phyloP scores from a whole-genome alignment of 345 rosid species.

The Camelina neglecta region DNA sequence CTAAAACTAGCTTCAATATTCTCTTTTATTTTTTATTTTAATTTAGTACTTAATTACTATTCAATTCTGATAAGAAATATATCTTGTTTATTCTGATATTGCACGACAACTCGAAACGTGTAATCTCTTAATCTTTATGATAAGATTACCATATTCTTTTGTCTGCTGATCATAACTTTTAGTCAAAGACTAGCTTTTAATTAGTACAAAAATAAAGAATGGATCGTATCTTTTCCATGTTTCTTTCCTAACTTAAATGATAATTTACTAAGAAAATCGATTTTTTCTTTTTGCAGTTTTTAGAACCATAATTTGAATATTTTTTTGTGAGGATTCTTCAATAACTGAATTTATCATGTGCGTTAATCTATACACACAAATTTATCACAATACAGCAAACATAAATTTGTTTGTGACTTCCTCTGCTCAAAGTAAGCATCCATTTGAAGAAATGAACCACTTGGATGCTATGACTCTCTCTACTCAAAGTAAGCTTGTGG shows the following conservation, averaged over 20 bases:
- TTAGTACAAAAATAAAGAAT: not conserved
- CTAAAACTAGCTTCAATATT: slow-evolving; percentile 16
- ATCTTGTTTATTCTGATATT: slow-evolving; percentile 8
- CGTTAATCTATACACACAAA: not conserved
- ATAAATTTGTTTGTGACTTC: not conserved
- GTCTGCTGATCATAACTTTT: slow-evolving; percentile 33
- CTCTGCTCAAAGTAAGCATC: not conserved
- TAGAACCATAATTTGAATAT: not conserved
- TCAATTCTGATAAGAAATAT: slow-evolving; percentile 18
- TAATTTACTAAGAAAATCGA: not conserved
- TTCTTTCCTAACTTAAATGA: slow-evolving; percentile 16
- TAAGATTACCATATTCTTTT: slow-evolving; percentile 35
- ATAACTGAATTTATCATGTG: not conserved
- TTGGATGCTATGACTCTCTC: not conserved
- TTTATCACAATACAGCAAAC: not conserved
- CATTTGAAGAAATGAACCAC: not conserved
- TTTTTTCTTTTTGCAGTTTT: not conserved
- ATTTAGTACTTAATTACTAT: slow-evolving; percentile 24
- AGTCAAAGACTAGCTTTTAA: slow-evolving; percentile 36
- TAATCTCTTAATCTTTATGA: slow-evolving; percentile 23
- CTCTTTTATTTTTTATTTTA: not conserved
- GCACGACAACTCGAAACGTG: slow-evolving; percentile 43
- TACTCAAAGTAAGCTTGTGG: not conserved
- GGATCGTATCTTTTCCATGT: slow-evolving; percentile 32
- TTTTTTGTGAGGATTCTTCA: not conserved